phyloP scores from a whole-genome alignment of 768 basidiomycete genomes.

The Tricholoma sp. region DNA sequence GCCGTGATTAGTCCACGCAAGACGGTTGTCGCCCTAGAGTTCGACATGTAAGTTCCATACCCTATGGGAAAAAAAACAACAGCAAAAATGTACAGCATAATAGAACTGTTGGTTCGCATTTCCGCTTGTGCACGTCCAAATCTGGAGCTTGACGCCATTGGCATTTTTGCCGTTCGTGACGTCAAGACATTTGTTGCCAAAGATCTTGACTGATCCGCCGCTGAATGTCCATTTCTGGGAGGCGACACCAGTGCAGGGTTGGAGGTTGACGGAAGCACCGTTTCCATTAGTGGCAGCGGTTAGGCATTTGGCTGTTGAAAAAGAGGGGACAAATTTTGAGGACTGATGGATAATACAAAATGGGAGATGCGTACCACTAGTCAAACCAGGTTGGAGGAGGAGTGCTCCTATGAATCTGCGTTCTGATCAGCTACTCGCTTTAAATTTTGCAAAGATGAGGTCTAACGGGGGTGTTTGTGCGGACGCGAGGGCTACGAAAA shows the following conservation, averaged over 20 bases:
- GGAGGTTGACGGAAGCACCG: conserved; percentile 42
- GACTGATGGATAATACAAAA: neutral
- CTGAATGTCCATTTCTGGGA: conserved; percentile 46
- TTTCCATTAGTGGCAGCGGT: conserved; percentile 46
- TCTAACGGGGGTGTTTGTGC: conserved; percentile 25
- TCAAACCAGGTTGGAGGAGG: conserved; percentile 39
- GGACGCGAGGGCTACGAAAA: conserved; percentile 16
- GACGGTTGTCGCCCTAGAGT: conserved; percentile 28
- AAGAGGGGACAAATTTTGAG: neutral
- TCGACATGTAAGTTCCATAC: neutral
- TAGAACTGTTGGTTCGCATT: conserved; percentile 42
- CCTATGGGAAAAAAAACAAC: no score
- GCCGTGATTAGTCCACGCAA: conserved; percentile 43
- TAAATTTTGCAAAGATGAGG: neutral
- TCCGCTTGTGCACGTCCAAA: conserved; percentile 39
- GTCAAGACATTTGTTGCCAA: conserved; percentile 46
- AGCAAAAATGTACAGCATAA: conserved; percentile 31
- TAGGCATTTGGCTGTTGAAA: conserved; percentile 39
- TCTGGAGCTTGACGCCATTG: conserved; percentile 46
- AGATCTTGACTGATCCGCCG: conserved; percentile 36
- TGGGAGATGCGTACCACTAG: conserved; percentile 26
- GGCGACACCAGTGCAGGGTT: conserved; percentile 38
- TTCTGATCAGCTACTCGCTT: neutral
- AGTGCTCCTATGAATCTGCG: conserved; percentile 37
- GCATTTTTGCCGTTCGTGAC: conserved; percentile 33